Evolutionary conservation across 148 eudicot genomes (phyloP).

Genomic region (Amaranthus cruentus): DNA sequence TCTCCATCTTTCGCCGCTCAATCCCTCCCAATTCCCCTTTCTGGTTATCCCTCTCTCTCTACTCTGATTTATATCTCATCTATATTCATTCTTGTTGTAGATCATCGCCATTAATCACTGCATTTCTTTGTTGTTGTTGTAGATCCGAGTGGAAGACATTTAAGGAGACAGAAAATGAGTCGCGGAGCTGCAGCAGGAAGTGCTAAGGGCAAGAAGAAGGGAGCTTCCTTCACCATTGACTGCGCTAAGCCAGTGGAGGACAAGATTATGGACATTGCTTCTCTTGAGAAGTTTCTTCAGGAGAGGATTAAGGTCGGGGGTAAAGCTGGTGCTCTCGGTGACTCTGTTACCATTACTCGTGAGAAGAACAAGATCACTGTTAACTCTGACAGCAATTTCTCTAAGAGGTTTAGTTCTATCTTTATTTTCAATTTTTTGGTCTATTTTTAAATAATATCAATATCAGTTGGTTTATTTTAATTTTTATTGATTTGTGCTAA

Average conservation of each 20-base stretch:
- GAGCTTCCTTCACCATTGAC: slow-evolving; percentile 49
- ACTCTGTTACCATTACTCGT: slow-evolving; percentile 55
- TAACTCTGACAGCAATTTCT: slow-evolving; percentile 52
- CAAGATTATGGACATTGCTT: slow-evolving; percentile 74
- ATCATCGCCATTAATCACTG: no score
- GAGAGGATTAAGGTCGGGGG: slow-evolving; percentile 73
- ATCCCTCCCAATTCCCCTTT: background rate
- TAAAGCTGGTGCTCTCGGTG: slow-evolving; percentile 69
- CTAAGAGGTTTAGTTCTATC: slow-evolving; percentile 39
- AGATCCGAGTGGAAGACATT: background rate
- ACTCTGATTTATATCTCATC: background rate
- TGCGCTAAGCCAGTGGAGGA: slow-evolving; percentile 76
- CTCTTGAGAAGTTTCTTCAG: slow-evolving; percentile 70
- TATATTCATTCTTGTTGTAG: no score
- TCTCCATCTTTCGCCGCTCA: background rate
- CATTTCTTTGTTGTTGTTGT: background rate
- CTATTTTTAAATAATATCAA: no score
- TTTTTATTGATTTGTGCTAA: background rate
- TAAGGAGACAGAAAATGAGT: slow-evolving; percentile 36
- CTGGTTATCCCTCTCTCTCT: slow-evolving; percentile 8
- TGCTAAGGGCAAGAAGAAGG: slow-evolving; percentile 63
- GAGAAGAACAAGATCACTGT: slow-evolving; percentile 67
- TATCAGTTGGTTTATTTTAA: background rate
- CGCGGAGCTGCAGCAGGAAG: slow-evolving; percentile 39
- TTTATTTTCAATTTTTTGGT: background rate